Evolutionary conservation across 202 grass and related monocot genomes (phyloP).

Genomic region (Schoenoplectus triqueter): DNA sequence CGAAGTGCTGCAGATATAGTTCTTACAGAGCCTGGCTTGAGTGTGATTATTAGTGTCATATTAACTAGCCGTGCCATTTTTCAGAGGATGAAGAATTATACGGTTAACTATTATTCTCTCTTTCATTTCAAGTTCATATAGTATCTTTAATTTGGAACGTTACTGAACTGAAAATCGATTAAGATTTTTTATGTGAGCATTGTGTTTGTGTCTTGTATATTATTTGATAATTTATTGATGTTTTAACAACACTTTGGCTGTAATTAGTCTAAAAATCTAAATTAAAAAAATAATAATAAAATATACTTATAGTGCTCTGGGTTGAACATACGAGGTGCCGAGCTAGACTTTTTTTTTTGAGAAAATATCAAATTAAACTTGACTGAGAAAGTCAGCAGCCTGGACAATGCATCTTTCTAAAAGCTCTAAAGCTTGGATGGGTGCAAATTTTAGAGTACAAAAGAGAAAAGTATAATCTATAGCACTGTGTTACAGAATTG

Average conservation of each 20-base stretch:
- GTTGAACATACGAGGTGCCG: neutral
- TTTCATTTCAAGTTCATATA: neutral
- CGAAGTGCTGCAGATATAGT: conserved; percentile 81
- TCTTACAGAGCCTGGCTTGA: conserved; percentile 74
- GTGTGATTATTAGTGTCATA: conserved; percentile 70
- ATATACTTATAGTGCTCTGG: neutral
- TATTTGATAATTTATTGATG: conserved; percentile 9
- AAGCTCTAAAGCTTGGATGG: neutral
- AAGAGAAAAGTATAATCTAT: neutral
- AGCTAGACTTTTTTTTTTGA: neutral
- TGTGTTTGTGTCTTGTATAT: neutral
- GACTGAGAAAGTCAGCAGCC: neutral
- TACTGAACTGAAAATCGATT: neutral
- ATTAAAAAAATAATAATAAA: neutral
- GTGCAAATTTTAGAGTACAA: neutral
- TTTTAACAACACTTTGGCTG: neutral
- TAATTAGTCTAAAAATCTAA: neutral
- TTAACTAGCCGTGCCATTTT: conserved; percentile 78
- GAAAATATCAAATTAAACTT: too few relatives aligned
- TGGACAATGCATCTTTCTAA: neutral
- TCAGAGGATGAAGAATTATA: conserved; percentile 89
- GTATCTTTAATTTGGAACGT: neutral
- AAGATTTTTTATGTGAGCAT: neutral
- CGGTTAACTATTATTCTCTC: conserved; percentile 40
- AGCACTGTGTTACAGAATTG: neutral